Evolutionary conservation across 495 filamentous ascomycete genomes (phyloP), one percentile per base, ranked within the genome.

Genomic region (Hypoxylon subgilvum): DNA sequence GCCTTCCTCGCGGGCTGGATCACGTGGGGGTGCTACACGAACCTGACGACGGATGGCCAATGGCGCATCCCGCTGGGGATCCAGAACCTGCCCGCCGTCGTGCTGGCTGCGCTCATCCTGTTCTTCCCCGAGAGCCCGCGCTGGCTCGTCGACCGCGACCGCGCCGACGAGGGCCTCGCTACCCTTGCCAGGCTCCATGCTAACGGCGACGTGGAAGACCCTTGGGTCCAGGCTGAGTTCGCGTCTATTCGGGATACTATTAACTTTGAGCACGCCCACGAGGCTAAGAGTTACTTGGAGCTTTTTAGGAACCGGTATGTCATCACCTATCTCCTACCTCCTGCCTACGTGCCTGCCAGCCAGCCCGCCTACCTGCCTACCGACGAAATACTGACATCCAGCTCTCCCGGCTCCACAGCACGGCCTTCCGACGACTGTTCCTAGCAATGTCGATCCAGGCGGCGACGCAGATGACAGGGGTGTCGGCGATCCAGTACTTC

Each of bases 401-500:
- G n/a, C n/a, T n/a, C n/a, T n/a, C n/a, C n/a, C n/a, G n/a, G n/a
- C 35, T 27, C 28, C 8, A 21, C 25, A 79, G 76, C 19, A 83
- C 84, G 2, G 84, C 81, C 1, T 89, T 89, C 75, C 83, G 87
- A 13, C 81, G 87, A 10, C 71, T 90, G 7, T 85, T 89, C 68
- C 76, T 90, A 12, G 86, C 84, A 47, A 83, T 80, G 62, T 74
- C 87, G 0, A 68, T 90, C 13, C 87, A 89, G 67, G 86, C 85
- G 4, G 84, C 83, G 1, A 79, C 84, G 12, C 87, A 90, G 62
- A 86, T 89, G 86, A 89, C 87, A 0, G 87, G 87, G 54, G 86
- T 88, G 2, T 84, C 81, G 3, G 86, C 86, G 0, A 88, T 89
- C 63, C 86, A 90, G 74, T 88, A 90, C 66, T 89, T 86, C 66